phyloP scores from a whole-genome alignment of 2,329 filamentous ascomycete genomes.

The Microsporum canis region DNA sequence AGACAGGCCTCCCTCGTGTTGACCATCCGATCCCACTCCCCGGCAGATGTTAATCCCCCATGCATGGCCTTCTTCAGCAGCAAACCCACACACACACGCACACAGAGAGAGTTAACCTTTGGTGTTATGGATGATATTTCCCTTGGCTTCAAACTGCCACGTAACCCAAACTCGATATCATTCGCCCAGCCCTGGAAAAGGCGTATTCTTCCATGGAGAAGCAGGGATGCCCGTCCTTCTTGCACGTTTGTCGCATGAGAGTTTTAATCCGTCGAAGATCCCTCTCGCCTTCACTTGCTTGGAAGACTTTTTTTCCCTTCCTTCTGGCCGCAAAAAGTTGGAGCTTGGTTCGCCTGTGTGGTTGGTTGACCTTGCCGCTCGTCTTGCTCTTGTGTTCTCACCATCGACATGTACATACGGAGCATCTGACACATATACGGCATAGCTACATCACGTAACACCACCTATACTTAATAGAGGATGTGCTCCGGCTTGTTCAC shows the following conservation, averaged over 20 bases:
- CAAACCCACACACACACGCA: neutral
- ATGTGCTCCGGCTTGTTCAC: neutral
- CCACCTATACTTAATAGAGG: neutral
- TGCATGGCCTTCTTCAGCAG: slow-evolving; percentile 1
- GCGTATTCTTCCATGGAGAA: neutral
- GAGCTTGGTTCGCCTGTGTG: neutral
- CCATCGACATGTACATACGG: neutral
- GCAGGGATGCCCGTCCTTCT: neutral
- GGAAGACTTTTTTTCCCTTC: neutral
- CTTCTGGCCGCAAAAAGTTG: neutral
- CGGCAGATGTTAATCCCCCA: neutral
- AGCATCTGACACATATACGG: neutral
- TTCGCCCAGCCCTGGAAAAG: neutral
- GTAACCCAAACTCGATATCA: neutral
- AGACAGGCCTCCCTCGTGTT: slow-evolving; percentile 2
- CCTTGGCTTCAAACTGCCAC: neutral
- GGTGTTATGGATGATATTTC: neutral
- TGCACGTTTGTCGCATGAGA: too few species aligned
- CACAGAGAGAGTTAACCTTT: too few species aligned
- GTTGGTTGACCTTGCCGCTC: neutral
- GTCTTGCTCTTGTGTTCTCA: neutral
- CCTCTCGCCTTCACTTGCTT: neutral
- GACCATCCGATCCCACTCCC: neutral
- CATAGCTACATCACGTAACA: neutral
- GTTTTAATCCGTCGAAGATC: neutral